phyloP scores from a whole-genome alignment of 1,139 yeast genomes.

The Pichia sp. region DNA sequence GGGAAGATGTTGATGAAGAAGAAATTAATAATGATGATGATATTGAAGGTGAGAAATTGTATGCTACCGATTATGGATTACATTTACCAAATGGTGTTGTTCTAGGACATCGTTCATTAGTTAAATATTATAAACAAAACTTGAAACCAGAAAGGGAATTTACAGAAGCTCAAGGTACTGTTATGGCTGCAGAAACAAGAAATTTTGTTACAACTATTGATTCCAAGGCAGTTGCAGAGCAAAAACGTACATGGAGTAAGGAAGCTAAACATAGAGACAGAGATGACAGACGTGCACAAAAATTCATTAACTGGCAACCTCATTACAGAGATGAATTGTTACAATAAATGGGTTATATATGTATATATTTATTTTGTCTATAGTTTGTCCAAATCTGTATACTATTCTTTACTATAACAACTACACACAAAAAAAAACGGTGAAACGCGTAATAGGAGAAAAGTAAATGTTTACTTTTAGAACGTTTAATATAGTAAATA shows the following conservation, averaged over 20 bases:
- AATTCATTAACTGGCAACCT: slow-evolving; percentile 80
- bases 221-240: slow-evolving; percentile 45
- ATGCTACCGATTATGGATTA: slow-evolving; percentile 64
- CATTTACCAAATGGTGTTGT: slow-evolving; percentile 82
- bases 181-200: slow-evolving; percentile 87
- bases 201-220: slow-evolving; percentile 53
- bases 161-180: slow-evolving; percentile 89
- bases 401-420: neutral
- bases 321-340: slow-evolving; percentile 87
- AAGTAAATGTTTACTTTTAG: too few species aligned
- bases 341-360: slow-evolving; percentile 40
- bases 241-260: slow-evolving; percentile 73
- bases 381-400: neutral
- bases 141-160: slow-evolving; percentile 66
- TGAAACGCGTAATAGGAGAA: too few species aligned
- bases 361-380: too few species aligned
- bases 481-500: too few species aligned
- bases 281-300: slow-evolving; percentile 71
- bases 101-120: slow-evolving; percentile 84
- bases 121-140: slow-evolving; percentile 80
- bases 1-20: slow-evolving; percentile 34
- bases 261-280: slow-evolving; percentile 61
- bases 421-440: too few species aligned
- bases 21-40: slow-evolving; percentile 36
- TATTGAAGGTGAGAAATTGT: slow-evolving; percentile 37